These are phyloP conservation scores for Rubroshorea leprosula DNA, from an alignment of 345 rosid species.

Conservation along the genomic window DNA sequence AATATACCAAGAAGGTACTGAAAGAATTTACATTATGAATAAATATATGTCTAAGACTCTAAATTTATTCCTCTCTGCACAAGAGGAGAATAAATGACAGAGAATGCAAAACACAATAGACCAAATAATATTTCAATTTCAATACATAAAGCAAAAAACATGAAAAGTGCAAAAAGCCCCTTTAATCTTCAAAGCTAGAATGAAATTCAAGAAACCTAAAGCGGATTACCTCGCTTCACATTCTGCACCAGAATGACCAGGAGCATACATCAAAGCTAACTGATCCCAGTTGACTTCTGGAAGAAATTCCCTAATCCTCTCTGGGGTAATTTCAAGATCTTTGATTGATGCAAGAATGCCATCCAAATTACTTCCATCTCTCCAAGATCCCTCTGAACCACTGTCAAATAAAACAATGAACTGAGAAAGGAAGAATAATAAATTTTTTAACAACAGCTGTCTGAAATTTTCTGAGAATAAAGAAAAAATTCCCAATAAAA, in stretches of 20 bases:
- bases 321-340: slow-evolving; percentile 74
- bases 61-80: no score
- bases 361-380: slow-evolving; percentile 37
- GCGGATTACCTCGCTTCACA: slow-evolving; percentile 74
- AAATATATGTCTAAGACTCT: no score
- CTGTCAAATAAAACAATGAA: slow-evolving; percentile 34
- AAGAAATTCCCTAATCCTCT: slow-evolving; percentile 61
- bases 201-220: neutral
- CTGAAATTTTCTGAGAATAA: neutral
- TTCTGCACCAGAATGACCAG: slow-evolving; percentile 72
- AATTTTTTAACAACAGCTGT: neutral
- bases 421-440: neutral
- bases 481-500: neutral
- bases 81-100: no score
- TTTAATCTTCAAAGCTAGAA: neutral
- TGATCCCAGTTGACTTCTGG: slow-evolving; percentile 82
- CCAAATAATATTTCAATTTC: neutral
- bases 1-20: no score
- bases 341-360: slow-evolving; percentile 40
- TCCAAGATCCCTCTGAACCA: slow-evolving; percentile 37
- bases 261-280: slow-evolving; percentile 52
- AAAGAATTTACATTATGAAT: no score
- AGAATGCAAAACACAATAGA: no score
- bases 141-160: neutral
- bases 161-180: neutral